Conservation (phyloP, 345 rosid species). For the Camelina hispida region DNA sequence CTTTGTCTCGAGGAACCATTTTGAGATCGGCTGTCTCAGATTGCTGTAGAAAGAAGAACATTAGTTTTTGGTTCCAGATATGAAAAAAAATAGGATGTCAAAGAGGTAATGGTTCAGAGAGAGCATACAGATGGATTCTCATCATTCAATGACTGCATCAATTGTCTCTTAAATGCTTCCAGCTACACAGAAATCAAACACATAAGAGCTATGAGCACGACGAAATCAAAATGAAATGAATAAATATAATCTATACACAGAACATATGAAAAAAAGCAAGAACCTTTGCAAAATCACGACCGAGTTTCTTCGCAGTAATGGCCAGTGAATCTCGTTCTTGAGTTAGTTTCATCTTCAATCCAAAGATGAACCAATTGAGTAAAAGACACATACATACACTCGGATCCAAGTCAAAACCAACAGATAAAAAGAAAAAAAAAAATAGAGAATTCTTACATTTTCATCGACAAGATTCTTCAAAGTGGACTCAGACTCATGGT, state of each 20-base stretch:
- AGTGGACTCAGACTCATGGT: constrained; percentile 62
- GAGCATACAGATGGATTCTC: constrained; percentile 66
- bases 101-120: background rate
- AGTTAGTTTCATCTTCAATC: constrained; percentile 65
- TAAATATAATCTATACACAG: background rate
- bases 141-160: constrained; percentile 87
- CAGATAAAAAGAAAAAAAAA: background rate
- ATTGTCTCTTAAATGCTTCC: constrained; percentile 88
- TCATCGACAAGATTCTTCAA: constrained; percentile 65
- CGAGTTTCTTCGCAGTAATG: constrained; percentile 74
- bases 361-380: constrained; percentile 2
- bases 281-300: constrained; percentile 86
- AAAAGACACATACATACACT: background rate
- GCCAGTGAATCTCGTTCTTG: constrained; percentile 82
- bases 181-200: constrained; percentile 48
- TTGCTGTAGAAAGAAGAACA: constrained; percentile 45
- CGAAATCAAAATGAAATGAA: background rate
- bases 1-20: constrained; percentile 64
- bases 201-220: background rate
- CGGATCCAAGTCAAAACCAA: background rate
- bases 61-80: background rate
- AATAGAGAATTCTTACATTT: constrained; percentile 52
- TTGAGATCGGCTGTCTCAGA: constrained; percentile 69
- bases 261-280: background rate
- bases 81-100: background rate